Evolutionary conservation across 768 basidiomycete species (phyloP).

Genomic region (Rhodosporidiobolus odoratus): DNA sequence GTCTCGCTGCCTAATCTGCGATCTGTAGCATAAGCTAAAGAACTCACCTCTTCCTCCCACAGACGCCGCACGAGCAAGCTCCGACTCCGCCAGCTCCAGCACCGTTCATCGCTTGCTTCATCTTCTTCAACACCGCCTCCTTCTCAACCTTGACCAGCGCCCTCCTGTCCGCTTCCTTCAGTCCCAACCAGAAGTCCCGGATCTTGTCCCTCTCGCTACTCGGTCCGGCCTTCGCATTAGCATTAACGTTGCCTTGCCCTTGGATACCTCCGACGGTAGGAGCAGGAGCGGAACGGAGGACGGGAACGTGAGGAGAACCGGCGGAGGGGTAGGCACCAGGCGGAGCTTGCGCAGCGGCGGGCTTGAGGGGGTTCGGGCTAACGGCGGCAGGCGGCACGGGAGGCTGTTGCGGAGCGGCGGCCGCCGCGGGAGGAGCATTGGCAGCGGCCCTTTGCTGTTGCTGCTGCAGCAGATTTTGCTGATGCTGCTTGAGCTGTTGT

Average conservation of each 20-base stretch:
- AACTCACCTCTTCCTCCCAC: slow-evolving; percentile 89
- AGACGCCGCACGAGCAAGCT: slow-evolving; percentile 92
- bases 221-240: slow-evolving; percentile 38
- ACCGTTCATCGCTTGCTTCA: slow-evolving; percentile 78
- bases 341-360: slow-evolving; percentile 7
- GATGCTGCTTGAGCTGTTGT: neutral
- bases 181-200: slow-evolving; percentile 92
- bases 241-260: slow-evolving; percentile 21
- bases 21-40: no score
- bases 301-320: slow-evolving; percentile 15
- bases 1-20: no score
- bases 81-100: slow-evolving; percentile 92
- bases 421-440: neutral
- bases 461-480: slow-evolving; percentile 25
- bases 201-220: slow-evolving; percentile 79
- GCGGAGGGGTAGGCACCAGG: slow-evolving; percentile 28
- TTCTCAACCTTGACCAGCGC: slow-evolving; percentile 96
- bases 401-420: slow-evolving; percentile 39
- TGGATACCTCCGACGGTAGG: slow-evolving; percentile 6
- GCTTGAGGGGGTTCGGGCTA: slow-evolving; percentile 17
- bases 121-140: slow-evolving; percentile 93
- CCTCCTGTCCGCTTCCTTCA: slow-evolving; percentile 84
- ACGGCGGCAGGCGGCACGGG: slow-evolving; percentile 34
- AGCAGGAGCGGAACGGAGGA: slow-evolving; percentile 8
- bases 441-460: slow-evolving; percentile 33